Base-by-base conservation (phyloP, 129 eudicot genomes). In the Artemisia annua region DNA sequence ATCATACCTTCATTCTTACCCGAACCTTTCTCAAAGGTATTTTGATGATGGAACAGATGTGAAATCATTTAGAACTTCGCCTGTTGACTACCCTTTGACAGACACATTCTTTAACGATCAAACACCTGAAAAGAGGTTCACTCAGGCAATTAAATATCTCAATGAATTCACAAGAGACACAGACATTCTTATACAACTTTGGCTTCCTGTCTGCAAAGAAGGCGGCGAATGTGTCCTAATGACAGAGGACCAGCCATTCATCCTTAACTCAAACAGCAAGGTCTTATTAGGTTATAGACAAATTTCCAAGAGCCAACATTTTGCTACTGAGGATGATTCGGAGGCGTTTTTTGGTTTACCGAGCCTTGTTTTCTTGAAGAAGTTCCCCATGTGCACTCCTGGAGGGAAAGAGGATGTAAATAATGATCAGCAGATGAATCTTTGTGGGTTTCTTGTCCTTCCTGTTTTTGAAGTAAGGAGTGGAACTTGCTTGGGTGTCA, bases 1-100 rank as follows among this genome's bases (percentile, higher is more conserved):
- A 22, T 62, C 67, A 28, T 58, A 58, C 74, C 64, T 71, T 35
- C 81, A 82, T 67, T 46, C 82, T 69, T 73, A 74, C 69, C 71
- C 79, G 52, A 50, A 62, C 54, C 74, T 61, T 48, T 79, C 78
- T 56, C 75, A 66, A n/a, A 67, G 72, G 39, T 68, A 53, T 69
- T 75, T 52, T 16, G 56, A 75, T 61, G 67, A 66, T 26, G 86
- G 74, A 69, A 58, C 48, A 53, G 76, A 78, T 69, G 80, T 73
- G 69, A 72, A 78, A 19, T 74, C 77, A 63, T 28, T 28, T 74
- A 71, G 55, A 61, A 39, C 48, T 32, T 54, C 77, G 49, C 15
- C 77, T 60, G 65, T 71, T 48, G 66, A 49, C 43, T 71, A 77
- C 58, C 69, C 62, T 50, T 62, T 52, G 35, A 52, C 46, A 10